Evolutionary conservation across 2,329 filamentous ascomycete genomes (phyloP), one percentile per base, ranked within the genome.

Genomic region (Huntiella decipiens): DNA sequence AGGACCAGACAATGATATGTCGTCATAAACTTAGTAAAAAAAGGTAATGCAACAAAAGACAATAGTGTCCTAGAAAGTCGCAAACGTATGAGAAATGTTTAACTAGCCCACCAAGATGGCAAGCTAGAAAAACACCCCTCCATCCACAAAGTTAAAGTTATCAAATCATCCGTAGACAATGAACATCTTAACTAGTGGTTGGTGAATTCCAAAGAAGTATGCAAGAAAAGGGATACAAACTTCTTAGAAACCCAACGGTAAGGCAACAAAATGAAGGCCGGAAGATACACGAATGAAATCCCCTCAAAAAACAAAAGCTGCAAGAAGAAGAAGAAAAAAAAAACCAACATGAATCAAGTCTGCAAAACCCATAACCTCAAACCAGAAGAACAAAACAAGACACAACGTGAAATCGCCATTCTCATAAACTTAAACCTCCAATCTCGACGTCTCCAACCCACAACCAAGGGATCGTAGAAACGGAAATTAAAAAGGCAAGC

Each of bases 191-290:
- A 28, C 22, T 28, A 28, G 8, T 28, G 22, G 7, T 28, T 7
- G 22, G 22, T 28, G 22, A 28, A 10, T 10, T 28, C 8, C 22
- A 28, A 28, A 28, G 22, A 28, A 28, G 22, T 28, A 7, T 28
- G 22, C 3, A 28, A 28, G 3, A 28, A 28, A 19, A 5, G 17
- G 4, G 7, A 19, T n/a, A 33, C n/a, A 28, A 28, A 32, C 38
- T 34, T 13, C 15, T 33, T 34, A 16, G 22, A 43, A 33, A 11
- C 16, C 19, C n/a, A 43, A 40, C 39, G 33, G 13, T 28, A 17
- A 19, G 19, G 31, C 16, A 49, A 19, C 15, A 43, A 46, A 37
- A 41, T 38, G 10, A 15, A 45, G n/a, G 38, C 28, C 22, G 22
- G 22, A 28, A 28, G 16, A 22, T 22, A 17, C 38, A 40, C 5